Evolutionary conservation across 495 filamentous ascomycete genomes (phyloP), one percentile per base, ranked within the genome.

Genomic region (Aspergillus egyptiacus): DNA sequence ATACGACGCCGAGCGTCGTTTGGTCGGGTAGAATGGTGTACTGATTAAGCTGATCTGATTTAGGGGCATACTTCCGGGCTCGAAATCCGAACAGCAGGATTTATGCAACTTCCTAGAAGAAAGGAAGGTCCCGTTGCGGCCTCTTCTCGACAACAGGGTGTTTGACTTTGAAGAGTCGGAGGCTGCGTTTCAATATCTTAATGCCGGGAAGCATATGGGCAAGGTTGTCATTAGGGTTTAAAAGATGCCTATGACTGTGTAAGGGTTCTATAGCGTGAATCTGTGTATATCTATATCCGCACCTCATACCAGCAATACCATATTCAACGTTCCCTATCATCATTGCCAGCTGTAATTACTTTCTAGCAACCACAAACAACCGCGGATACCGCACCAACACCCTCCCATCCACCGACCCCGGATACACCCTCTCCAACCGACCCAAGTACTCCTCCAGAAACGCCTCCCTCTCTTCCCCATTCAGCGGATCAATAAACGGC

Each of bases 401-500:
- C 53, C 56, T 64, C n/a, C 73, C 71, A 64, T 74, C 71, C 23
- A 49, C 40, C 11, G 56, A 56, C 35, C 43, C 47, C 0, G 63
- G 64, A 63, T 78, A 78, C 8, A 51, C 61, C 34, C 42, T 46
- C 42, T 58, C 40, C 28, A 78, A 38, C 10, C 61, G 49, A 40
- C 48, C 52, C 58, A 73, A 48, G 56, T 78, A 78, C 19, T 56
- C 61, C 6, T 55, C 33, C 57, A 76, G 51, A 46, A 73, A 78
- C 6, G 24, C 61, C 25, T 64, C 59, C 47, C 54, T 63, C 35
- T 72, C 66, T 4, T 60, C 53, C 1, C 39, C 32, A 1, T 53
- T 42, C 46, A 77, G 55, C 7, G 65, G 63, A 54, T 75, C 63
- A 43, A 80, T 18, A 50, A 68, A 80, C 2, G 77, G 77, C 52